Conservation (phyloP, 2,329 filamentous ascomycete genomes). For the Byssothecium circinans region DNA sequence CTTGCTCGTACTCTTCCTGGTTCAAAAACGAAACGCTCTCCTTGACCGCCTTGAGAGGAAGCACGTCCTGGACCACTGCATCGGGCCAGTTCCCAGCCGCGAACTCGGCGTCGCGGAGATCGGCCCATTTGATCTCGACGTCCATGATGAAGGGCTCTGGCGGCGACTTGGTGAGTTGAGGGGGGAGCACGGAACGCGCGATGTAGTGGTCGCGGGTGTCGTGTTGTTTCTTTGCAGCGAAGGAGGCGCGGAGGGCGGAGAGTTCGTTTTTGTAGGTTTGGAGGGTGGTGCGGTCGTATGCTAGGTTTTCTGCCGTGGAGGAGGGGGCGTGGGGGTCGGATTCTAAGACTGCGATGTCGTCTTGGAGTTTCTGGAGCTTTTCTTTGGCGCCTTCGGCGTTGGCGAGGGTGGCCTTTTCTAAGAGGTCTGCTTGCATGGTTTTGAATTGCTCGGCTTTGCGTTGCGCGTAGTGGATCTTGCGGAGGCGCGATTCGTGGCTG, state of each 20-base stretch:
- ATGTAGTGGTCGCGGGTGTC: constrained; percentile 24
- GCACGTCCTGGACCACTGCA: constrained; percentile 23
- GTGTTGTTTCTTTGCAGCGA: constrained; percentile 21
- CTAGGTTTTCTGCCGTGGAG: constrained; percentile 13
- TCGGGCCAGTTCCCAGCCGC: constrained; percentile 24
- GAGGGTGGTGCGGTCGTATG: constrained; percentile 15
- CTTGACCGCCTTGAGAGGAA: constrained; percentile 17
- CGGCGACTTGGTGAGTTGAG: constrained; percentile 15
- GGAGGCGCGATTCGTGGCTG: constrained; percentile 26
- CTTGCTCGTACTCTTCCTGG: constrained; percentile 23
- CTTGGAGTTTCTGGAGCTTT: constrained; percentile 17
- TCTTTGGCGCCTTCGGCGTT: constrained; percentile 24
- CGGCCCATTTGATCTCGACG: constrained; percentile 37
- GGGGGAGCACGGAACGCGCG: constrained; percentile 27
- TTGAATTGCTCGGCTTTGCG: constrained; percentile 29
- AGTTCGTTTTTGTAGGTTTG: constrained; percentile 17
- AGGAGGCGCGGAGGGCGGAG: constrained; percentile 22
- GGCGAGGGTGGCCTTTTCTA: constrained; percentile 19
- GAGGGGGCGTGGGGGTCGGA: constrained; percentile 12
- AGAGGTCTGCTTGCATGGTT: constrained; percentile 17
- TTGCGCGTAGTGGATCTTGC: constrained; percentile 25
- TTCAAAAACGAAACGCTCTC: constrained; percentile 16
- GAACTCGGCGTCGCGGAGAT: constrained; percentile 37
- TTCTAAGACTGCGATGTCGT: constrained; percentile 12
- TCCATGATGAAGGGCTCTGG: constrained; percentile 28